Conservation (phyloP, 768 basidiomycete genomes). For the Roridomyces roridus region DNA sequence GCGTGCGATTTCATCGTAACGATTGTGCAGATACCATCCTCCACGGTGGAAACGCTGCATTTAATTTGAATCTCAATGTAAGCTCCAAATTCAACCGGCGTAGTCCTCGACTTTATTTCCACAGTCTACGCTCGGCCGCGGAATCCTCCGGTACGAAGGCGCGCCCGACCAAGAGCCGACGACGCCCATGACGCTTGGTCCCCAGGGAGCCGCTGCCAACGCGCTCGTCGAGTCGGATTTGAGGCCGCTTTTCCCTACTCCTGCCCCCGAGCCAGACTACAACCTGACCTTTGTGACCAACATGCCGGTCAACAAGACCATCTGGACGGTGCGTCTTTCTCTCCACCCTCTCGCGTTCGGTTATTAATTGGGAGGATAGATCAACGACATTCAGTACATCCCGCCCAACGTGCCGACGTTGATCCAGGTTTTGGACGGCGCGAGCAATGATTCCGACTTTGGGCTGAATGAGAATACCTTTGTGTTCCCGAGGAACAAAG, state of each 20-base stretch:
- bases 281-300: constrained; percentile 32
- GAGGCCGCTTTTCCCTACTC: constrained; percentile 8
- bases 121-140: constrained; percentile 37
- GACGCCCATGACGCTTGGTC: constrained; percentile 32
- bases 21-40: constrained; percentile 18
- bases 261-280: constrained; percentile 10
- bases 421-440: constrained; percentile 41
- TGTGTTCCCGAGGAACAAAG: constrained; percentile 42
- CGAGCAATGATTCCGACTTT: constrained; percentile 34
- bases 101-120: too few relatives aligned
- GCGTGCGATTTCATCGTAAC: background rate
- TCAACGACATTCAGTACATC: constrained; percentile 36
- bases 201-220: constrained; percentile 8
- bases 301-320: constrained; percentile 30
- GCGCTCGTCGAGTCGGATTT: constrained; percentile 14
- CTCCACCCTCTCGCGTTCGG: too few relatives aligned
- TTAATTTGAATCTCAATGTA: constrained; percentile 34
- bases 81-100: too few relatives aligned
- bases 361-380: too few relatives aligned
- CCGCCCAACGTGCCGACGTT: constrained; percentile 27
- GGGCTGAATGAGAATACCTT: constrained; percentile 45
- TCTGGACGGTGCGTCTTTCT: too few relatives aligned
- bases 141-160: constrained; percentile 43
- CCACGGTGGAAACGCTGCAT: constrained; percentile 34
- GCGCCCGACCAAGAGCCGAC: constrained; percentile 40